Evolutionary conservation across 441 rosid genomes (phyloP).

Genomic region (Pelargonium cotyledonis): DNA sequence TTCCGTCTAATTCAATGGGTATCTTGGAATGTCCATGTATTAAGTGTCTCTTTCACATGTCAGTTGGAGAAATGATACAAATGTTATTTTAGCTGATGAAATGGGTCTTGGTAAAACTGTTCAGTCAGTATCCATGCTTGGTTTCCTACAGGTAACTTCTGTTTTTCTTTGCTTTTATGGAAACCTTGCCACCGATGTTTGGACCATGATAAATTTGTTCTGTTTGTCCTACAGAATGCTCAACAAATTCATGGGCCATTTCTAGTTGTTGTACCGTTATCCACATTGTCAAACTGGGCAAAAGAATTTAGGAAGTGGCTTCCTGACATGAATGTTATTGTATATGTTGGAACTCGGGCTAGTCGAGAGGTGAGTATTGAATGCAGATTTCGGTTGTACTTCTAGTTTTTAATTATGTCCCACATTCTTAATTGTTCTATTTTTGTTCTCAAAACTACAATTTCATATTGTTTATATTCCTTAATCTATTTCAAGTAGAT

Average conservation of each 20-base stretch:
- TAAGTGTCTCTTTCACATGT: conserved; percentile 15
- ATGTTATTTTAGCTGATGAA: conserved; percentile 99
- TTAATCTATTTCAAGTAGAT: not conserved
- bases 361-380: conserved; percentile 78
- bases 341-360: conserved; percentile 97
- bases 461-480: not conserved
- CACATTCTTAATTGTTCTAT: not conserved
- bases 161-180: conserved; percentile 12
- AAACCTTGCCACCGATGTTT: conserved; percentile 1
- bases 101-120: conserved; percentile 99
- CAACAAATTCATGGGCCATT: conserved; percentile 98
- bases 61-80: conserved; percentile 99
- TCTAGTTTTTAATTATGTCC: not conserved
- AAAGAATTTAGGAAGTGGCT: conserved; percentile 99
- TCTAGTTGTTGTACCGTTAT: conserved; percentile 97
- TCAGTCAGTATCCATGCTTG: conserved; percentile 99
- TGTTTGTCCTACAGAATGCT: conserved; percentile 53
- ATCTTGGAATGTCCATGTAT: not conserved
- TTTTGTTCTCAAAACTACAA: not conserved
- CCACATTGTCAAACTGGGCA: conserved; percentile 98
- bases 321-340: conserved; percentile 84
- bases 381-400: not conserved
- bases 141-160: conserved; percentile 79
- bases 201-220: conserved; percentile 11
- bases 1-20: conserved; percentile 3